Evolutionary conservation across 805 yeast genomes (phyloP).

Genomic region (Starmerella bombi): DNA sequence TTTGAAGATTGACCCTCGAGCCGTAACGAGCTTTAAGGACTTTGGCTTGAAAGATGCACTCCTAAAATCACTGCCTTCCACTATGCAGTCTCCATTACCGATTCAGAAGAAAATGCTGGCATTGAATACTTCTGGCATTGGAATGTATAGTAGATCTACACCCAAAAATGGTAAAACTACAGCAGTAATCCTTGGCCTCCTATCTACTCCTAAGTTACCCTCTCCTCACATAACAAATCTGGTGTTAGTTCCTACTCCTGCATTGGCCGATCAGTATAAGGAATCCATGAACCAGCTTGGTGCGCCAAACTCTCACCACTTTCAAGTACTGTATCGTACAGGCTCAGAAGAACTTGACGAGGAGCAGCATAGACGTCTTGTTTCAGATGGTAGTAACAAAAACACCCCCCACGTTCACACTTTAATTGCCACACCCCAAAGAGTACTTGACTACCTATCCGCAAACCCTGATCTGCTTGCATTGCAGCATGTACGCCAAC

Average conservation of each 20-base stretch:
- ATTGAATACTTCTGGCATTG: slow-evolving; percentile 22
- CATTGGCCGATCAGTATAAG: slow-evolving; percentile 27
- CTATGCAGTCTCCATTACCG: slow-evolving; percentile 17
- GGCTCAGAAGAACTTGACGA: slow-evolving; percentile 17
- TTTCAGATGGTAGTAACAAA: neutral
- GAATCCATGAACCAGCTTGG: slow-evolving; percentile 4
- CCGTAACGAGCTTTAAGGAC: slow-evolving; percentile 19
- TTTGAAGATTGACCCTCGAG: slow-evolving; percentile 21
- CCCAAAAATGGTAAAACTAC: slow-evolving; percentile 29
- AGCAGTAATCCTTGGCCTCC: slow-evolving; percentile 23
- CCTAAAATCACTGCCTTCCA: slow-evolving; percentile 5
- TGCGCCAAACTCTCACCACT: neutral
- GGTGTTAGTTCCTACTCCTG: slow-evolving; percentile 27
- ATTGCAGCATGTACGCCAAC: slow-evolving; percentile 15
- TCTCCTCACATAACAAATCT: slow-evolving; percentile 19
- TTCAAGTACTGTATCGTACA: slow-evolving; percentile 21
- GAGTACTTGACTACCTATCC: slow-evolving; percentile 36
- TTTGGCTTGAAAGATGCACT: slow-evolving; percentile 12
- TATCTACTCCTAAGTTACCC: slow-evolving; percentile 9
- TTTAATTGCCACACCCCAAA: slow-evolving; percentile 43
- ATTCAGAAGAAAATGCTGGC: slow-evolving; percentile 25
- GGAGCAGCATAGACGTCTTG: slow-evolving; percentile 20
- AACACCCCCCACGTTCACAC: slow-evolving; percentile 25
- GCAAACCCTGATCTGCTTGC: slow-evolving; percentile 22
- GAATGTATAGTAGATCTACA: slow-evolving; percentile 23